Conservation (phyloP, 495 filamentous ascomycete species). For the Penicillium parvum region DNA sequence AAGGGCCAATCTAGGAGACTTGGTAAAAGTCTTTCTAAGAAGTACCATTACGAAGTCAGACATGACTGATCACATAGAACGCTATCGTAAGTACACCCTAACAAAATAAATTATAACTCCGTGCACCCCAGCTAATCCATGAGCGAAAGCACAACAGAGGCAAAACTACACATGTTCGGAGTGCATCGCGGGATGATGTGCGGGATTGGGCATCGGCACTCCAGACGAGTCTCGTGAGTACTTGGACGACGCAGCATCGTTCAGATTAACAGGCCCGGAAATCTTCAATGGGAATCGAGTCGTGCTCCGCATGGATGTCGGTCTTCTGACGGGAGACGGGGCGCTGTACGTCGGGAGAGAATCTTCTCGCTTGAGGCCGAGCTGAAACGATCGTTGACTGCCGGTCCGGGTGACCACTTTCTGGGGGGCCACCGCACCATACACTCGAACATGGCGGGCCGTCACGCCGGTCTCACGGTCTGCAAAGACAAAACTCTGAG, state of each 20-base stretch:
- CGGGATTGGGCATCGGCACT: conserved; percentile 37
- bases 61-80: too few relatives aligned
- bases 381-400: conserved; percentile 43
- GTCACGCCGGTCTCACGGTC: conserved; percentile 62
- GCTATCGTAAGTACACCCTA: too few relatives aligned
- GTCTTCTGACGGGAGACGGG: conserved; percentile 27
- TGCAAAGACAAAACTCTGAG: conserved; percentile 74
- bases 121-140: too few relatives aligned
- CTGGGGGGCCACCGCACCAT: conserved; percentile 62
- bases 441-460: conserved; percentile 70
- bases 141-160: too few relatives aligned
- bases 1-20: too few relatives aligned
- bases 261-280: conserved; percentile 25
- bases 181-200: conserved; percentile 47
- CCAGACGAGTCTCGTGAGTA: conserved; percentile 34
- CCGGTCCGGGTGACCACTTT: conserved; percentile 40
- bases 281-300: conserved; percentile 47
- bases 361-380: conserved; percentile 42
- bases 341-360: conserved; percentile 44
- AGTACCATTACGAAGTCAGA: too few relatives aligned
- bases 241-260: conserved; percentile 37
- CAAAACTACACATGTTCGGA: conserved; percentile 24
- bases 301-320: conserved; percentile 30
- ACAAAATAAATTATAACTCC: too few relatives aligned
- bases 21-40: too few relatives aligned